Conservation (phyloP, 108 stramenopile genomes). For the Parietichytrium sp. region DNA sequence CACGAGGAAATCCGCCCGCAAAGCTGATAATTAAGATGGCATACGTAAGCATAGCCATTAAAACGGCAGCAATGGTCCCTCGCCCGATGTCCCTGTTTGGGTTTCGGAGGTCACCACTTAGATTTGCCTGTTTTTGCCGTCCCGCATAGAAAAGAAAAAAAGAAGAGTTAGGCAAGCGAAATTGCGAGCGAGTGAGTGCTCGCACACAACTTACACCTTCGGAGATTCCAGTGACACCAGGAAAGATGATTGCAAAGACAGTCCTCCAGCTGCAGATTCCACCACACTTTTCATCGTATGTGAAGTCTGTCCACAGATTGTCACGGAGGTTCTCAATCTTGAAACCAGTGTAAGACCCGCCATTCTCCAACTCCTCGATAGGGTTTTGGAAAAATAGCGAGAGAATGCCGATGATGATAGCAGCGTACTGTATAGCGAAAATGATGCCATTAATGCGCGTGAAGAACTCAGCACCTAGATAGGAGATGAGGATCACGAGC, state of each 20-base stretch:
- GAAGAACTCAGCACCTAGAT: constrained; percentile 27
- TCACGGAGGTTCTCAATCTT: neutral
- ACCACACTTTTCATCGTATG: neutral
- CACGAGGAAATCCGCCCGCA: neutral
- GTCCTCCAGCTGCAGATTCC: neutral
- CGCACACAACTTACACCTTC: too few relatives aligned
- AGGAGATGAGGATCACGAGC: neutral
- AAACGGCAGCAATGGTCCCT: constrained; percentile 39
- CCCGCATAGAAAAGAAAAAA: too few relatives aligned
- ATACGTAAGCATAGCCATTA: constrained; percentile 29
- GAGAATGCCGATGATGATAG: constrained; percentile 25
- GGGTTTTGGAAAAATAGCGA: neutral
- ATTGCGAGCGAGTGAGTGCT: too few relatives aligned
- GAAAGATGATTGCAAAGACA: constrained; percentile 43
- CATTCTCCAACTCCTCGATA: neutral
- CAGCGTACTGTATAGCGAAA: neutral
- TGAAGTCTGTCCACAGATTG: constrained; percentile 27
- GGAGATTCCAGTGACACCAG: constrained; percentile 43
- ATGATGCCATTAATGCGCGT: constrained; percentile 27
- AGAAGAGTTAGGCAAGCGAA: too few relatives aligned
- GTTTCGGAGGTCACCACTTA: constrained; percentile 44
- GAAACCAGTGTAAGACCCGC: neutral
- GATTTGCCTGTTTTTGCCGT: constrained; percentile 42
- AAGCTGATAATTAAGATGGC: constrained; percentile 32
- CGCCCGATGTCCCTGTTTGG: constrained; percentile 31